Evolutionary conservation across 495 filamentous ascomycete genomes (phyloP), one percentile per base, ranked within the genome.

Genomic region (Neurospora tetraspora): DNA sequence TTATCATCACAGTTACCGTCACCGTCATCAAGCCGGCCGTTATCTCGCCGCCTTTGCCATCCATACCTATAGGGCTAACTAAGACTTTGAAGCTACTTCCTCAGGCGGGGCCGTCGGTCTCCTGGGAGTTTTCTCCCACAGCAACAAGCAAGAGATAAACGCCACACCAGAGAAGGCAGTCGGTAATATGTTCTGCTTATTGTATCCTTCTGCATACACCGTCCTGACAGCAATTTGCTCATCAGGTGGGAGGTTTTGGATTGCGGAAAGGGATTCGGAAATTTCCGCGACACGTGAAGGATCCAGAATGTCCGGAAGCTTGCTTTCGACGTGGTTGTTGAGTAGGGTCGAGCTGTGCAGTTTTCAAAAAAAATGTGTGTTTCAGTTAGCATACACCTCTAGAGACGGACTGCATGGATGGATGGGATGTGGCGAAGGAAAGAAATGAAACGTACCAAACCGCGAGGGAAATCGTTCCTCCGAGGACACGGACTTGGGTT

Each of bases 401-500:
- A 47, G 8, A 47, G 3, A n/a, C n/a, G n/a, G n/a, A 20, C 11
- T n/a, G 43, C 8, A 37, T 37, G 36, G 16, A 7, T 43, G 43
- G 40, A 7, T 43, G 43, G n/a, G 9, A 47, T n/a, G 43, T 11
- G n/a, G 18, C n/a, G 43, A 47, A n/a, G 8, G 20, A 8, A 45
- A 45, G 43, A 11, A 47, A 1, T 16, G 18, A 45, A 47, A 47
- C 43, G 43, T 47, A 47, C 43, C 43, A 77, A 1, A 77, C 45
- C 0, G 76, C 76, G 2, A 88, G 77, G 7, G 81, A 84, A 59
- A 88, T 82, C 11, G 81, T 83, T 20, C 86, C 86, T 11, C 86
- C 85, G 1, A 88, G 80, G 20, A 87, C 82, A 4, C 86, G 81
- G 34, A 85, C 71, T 73, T 88, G 86, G 0, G 83, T 85, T 8